phyloP scores from a whole-genome alignment of 2,329 filamentous ascomycete species.

The Dothistroma septosporum region DNA sequence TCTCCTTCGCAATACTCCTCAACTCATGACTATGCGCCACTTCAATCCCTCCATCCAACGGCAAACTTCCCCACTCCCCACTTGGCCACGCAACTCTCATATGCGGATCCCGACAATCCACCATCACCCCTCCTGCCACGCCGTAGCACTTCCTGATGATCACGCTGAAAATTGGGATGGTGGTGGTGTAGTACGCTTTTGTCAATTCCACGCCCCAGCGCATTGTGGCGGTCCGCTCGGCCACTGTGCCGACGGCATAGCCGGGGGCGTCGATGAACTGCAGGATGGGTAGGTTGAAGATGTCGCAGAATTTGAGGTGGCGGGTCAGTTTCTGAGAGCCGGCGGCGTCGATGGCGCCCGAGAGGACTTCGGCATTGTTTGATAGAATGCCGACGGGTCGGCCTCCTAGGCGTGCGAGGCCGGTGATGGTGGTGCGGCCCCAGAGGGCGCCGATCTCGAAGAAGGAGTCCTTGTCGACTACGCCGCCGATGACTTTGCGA shows the following conservation, averaged over 20 bases:
- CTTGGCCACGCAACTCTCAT: slow-evolving; percentile 62
- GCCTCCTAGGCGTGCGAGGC: slow-evolving; percentile 56
- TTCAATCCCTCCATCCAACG: slow-evolving; percentile 61
- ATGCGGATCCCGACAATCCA: slow-evolving; percentile 58
- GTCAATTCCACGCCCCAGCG: slow-evolving; percentile 59
- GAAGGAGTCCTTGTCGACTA: slow-evolving; percentile 55
- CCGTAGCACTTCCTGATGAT: slow-evolving; percentile 59
- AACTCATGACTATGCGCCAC: slow-evolving; percentile 60
- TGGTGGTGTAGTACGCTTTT: slow-evolving; percentile 60
- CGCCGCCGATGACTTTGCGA: slow-evolving; percentile 52
- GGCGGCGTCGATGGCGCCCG: slow-evolving; percentile 57
- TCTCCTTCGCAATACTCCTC: slow-evolving; percentile 50
- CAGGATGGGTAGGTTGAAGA: slow-evolving; percentile 61
- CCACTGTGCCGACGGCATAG: slow-evolving; percentile 61
- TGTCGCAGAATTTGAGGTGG: slow-evolving; percentile 60
- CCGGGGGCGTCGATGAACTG: slow-evolving; percentile 62
- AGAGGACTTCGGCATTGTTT: slow-evolving; percentile 58
- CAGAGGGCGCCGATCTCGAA: slow-evolving; percentile 63
- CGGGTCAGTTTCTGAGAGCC: slow-evolving; percentile 59
- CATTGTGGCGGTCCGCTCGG: slow-evolving; percentile 62
- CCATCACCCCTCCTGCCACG: slow-evolving; percentile 62
- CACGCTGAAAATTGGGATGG: slow-evolving; percentile 60
- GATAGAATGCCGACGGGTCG: slow-evolving; percentile 57
- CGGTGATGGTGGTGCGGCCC: slow-evolving; percentile 59
- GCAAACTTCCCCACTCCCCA: slow-evolving; percentile 59